phyloP scores from a whole-genome alignment of 1,284 basidiomycete species.

The Apiotrichum porosum region DNA sequence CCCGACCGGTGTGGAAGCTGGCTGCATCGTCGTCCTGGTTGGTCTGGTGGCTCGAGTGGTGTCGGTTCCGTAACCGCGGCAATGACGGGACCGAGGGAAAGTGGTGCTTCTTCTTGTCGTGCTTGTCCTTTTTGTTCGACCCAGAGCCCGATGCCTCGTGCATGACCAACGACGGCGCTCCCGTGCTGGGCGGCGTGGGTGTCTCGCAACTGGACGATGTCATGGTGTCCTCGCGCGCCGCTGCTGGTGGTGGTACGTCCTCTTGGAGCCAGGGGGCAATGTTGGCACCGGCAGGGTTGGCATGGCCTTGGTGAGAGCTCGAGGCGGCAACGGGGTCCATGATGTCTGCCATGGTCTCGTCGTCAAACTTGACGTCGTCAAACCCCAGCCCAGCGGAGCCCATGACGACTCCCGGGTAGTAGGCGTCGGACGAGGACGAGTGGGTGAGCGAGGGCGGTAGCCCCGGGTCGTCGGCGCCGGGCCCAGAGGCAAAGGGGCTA shows the following conservation, averaged over 20 bases:
- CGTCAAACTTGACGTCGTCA: constrained; percentile 22
- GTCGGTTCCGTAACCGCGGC: constrained; percentile 12
- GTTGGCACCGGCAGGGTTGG: constrained; percentile 25
- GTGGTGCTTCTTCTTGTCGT: constrained; percentile 13
- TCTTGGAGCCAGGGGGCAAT: constrained; percentile 46
- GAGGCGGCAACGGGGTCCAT: constrained; percentile 28
- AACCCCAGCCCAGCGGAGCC: constrained; percentile 26
- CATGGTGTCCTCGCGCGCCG: not conserved
- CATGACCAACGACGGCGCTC: not conserved
- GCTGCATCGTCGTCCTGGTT: constrained; percentile 1
- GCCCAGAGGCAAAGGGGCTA: no score
- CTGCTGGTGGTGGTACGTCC: constrained; percentile 18
- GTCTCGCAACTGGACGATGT: not conserved
- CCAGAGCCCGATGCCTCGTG: not conserved
- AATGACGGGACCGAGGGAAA: constrained; percentile 31
- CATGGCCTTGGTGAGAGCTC: not conserved
- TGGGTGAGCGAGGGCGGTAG: no score
- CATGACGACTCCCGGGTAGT: constrained; percentile 33
- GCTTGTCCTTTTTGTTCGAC: constrained; percentile 2
- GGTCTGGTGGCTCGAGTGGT: constrained; percentile 2
- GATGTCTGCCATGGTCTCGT: constrained; percentile 38
- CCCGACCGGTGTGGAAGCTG: not conserved
- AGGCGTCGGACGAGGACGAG: no score
- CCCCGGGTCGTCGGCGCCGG: no score
- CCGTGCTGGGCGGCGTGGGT: not conserved